Base-by-base conservation (phyloP, 208 protist species). In the Acanthamoeba polyphaga region DNA sequence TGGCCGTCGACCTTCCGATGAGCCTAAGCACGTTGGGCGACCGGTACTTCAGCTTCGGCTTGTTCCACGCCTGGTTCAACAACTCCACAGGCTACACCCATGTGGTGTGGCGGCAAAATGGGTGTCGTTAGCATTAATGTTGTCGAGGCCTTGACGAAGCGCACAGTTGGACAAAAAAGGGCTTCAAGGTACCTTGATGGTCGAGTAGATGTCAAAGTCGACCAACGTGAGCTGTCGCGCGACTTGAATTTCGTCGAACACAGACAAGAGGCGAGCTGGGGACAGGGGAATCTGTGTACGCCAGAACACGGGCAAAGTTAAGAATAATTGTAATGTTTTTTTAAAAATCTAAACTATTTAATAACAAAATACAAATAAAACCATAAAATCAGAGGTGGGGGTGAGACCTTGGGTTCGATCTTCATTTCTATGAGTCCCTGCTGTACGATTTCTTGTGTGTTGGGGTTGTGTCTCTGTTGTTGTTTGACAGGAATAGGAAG, bases 61-160 rank as follows among this genome's bases (percentile, higher is more conserved):
- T 98, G 49, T 96, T 98, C 97, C 97, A 98, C 9, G 96, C 89
- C 74, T 97, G 95, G 29, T 98, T 97, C 1, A 98, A 27, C 2
- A 97, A 66, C 93, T 98, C 97, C 24, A 74, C 58, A 58, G 97
- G 97, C 95, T 97, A 32, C 10, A 96, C 95, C 3, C 15, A n/a
- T n/a, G 34, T 2, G 1, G n/a, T 8, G 29, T 15, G 93, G 95
- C 19, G 95, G 22, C 55, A 55, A 95, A 93, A 38, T 38, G 34
- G 1, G 34, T 17, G 53, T 32, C 13, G 68, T 17, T 38, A 27
- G 95, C 19, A 32, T 91, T 0, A 95, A 70, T 15, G 32, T 74
- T 27, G 38, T 43, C 91, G 38, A 1, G 29, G 3, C 46, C 32
- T 38, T 9, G 4, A 0, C 19, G 4, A 38, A n/a, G 84, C 29